These are phyloP conservation scores for Acanthamoeba sp. DNA, from an alignment of 208 protist genomes.

Conservation along the genomic window DNA sequence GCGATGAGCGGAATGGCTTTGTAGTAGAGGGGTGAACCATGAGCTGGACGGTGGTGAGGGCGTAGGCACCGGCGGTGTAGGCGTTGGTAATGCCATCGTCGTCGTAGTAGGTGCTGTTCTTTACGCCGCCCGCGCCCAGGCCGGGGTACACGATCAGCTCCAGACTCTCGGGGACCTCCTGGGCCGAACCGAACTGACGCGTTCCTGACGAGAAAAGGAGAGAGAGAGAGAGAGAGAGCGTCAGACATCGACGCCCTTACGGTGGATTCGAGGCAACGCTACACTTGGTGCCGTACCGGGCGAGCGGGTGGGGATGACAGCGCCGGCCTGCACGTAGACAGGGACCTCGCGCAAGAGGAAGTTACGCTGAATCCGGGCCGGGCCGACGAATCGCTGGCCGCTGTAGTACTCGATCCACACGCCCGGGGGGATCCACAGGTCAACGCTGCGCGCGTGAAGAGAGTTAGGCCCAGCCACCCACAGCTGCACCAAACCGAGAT, in stretches of 20 bases:
- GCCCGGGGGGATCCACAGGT: conserved; percentile 38
- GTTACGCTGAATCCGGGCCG: conserved; percentile 14
- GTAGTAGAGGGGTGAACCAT: background rate
- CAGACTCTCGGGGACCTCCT: conserved; percentile 53
- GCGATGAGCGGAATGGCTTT: too few species aligned
- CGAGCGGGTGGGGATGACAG: conserved; percentile 51
- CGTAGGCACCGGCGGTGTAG: conserved; percentile 29
- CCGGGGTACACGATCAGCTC: conserved; percentile 31
- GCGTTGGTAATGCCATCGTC: conserved; percentile 48
- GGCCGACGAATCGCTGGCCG: conserved; percentile 26
- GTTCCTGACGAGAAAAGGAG: too few species aligned
- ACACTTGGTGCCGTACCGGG: background rate
- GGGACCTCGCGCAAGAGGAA: conserved; percentile 57
- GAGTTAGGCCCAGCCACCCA: too few species aligned
- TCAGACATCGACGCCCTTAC: background rate
- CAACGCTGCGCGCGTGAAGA: background rate
- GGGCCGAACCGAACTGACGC: conserved; percentile 48
- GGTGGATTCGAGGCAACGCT: background rate
- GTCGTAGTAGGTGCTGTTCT: conserved; percentile 41
- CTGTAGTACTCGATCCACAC: conserved; percentile 50
- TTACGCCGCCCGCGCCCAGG: background rate
- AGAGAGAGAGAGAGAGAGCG: too few species aligned
- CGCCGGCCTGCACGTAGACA: conserved; percentile 34
- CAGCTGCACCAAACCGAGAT: too few species aligned
- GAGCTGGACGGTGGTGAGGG: conserved; percentile 34